Evolutionary conservation across 1,284 basidiomycete species (phyloP).

Genomic region (Schizophyllum amplum): DNA sequence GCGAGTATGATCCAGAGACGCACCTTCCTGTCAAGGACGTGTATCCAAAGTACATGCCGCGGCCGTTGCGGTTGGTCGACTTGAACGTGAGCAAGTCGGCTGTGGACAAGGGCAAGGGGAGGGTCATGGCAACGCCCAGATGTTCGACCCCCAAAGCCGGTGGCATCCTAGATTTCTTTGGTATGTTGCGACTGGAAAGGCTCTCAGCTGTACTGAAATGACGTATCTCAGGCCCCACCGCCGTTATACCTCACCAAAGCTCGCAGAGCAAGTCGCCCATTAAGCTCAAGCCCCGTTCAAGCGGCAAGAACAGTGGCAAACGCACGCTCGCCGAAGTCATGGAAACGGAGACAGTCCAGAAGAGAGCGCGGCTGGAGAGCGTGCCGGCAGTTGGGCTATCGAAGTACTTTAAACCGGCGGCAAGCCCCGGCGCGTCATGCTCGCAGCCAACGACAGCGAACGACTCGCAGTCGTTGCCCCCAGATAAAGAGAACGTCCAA

Average conservation of each 20-base stretch:
- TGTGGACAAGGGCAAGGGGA: conserved; percentile 29
- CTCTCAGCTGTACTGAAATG: too few species aligned
- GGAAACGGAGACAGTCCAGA: conserved; percentile 50
- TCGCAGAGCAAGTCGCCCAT: conserved; percentile 19
- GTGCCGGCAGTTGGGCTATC: conserved; percentile 21
- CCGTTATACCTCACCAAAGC: conserved; percentile 26
- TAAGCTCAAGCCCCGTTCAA: conserved; percentile 21
- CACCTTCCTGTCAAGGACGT: conserved; percentile 71
- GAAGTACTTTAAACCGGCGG: conserved; percentile 28
- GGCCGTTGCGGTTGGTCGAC: conserved; percentile 25
- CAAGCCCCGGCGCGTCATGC: conserved; percentile 1
- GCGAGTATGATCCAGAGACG: conserved; percentile 75
- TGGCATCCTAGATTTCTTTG: conserved; percentile 55
- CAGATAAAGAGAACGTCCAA: conserved; percentile 38
- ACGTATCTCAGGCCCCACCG: conserved; percentile 54
- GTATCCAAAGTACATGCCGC: conserved; percentile 61
- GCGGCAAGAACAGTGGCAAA: conserved; percentile 64
- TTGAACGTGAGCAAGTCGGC: conserved; percentile 13
- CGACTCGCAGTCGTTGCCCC: conserved; percentile 28
- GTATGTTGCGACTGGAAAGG: conserved; percentile 43
- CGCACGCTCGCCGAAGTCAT: conserved; percentile 61
- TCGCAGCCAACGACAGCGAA: conserved; percentile 17
- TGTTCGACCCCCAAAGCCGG: conserved; percentile 18
- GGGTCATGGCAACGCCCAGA: conserved; percentile 29
- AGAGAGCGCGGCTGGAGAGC: conserved; percentile 36